Base-by-base conservation (phyloP, 345 rosid genomes). In the Atalantia buxifolia region DNA sequence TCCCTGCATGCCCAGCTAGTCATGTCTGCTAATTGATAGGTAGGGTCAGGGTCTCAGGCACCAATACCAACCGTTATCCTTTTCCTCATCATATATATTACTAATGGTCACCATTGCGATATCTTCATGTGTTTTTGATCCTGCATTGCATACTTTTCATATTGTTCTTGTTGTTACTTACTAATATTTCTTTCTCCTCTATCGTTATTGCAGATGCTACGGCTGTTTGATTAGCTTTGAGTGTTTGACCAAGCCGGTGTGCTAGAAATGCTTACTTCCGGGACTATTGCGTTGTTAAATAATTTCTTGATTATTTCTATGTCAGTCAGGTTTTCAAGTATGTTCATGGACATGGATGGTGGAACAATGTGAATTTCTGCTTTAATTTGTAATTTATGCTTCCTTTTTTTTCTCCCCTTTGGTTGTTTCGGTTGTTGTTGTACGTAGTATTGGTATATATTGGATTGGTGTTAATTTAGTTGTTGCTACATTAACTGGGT, bases 161-260 rank as follows among this genome's bases (percentile, higher is more conserved):
- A n/a, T 40, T 70, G 60, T 9, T 70, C 22, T 50, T 13, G 9
- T 69, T 25, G 33, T 31, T 18, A 5, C 9, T 53, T 76, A 35
- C 72, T 67, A 38, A 72, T 36, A 61, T 53, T 67, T 63, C 40
- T 56, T 31, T 18, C 19, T 6, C 6, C 25, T 38, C 50, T 3
- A 45, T 72, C 42, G 38, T 65, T 64, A 33, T 12, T 65, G 83
- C 83, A 83, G 86, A 69, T 69, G 70, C 79, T 68, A 59, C 69
- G 18, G 68, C 68, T 68, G 69, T 35, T 21, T 66, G 69, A 66
- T 83, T 81, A 83, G 69, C 38, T 57, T 66, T 56, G 79, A 36
- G 50, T 30, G 45, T 55, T 72, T 77, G 78, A 69, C 50, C 61
- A 66, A 73, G 59, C 61, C 66, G 67, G 59, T 77, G 63, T 45